Conservation (phyloP, 2,329 filamentous ascomycete species). For the Pseudogymnoascus sp. region DNA sequence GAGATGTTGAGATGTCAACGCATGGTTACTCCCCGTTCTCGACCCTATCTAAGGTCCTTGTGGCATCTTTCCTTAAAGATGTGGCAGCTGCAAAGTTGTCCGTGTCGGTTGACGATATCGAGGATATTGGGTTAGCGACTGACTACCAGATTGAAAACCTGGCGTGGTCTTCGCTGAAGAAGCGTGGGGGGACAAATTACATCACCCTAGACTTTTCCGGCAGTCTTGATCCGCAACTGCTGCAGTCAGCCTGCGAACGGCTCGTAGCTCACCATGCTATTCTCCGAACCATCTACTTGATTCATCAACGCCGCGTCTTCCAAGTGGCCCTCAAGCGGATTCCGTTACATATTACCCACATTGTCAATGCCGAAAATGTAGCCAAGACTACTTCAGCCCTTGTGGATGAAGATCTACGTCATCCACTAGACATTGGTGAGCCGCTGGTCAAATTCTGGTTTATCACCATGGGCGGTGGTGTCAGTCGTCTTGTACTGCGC, state of each 20-base stretch:
- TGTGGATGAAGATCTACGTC: not conserved
- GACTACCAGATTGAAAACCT: conserved; percentile 11
- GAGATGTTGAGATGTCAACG: no score
- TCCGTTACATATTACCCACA: not conserved
- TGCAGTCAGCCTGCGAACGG: conserved; percentile 6
- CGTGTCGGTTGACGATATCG: not conserved
- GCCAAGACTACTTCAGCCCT: not conserved
- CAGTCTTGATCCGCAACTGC: not conserved
- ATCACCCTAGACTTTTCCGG: conserved; percentile 10
- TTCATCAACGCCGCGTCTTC: not conserved
- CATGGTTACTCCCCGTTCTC: no score
- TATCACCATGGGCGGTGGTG: not conserved
- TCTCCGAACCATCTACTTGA: conserved; percentile 12
- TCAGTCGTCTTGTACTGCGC: not conserved
- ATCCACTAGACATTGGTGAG: not conserved
- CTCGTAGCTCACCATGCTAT: conserved; percentile 9
- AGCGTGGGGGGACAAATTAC: conserved; percentile 12
- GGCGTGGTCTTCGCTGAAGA: not conserved
- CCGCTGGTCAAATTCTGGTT: no score
- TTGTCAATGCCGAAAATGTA: not conserved
- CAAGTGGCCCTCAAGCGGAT: conserved; percentile 11
- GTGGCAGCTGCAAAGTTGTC: no score
- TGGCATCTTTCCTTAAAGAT: no score
- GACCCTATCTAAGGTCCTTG: no score
- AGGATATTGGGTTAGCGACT: conserved; percentile 12